Percentiles rank a stretch among this genome's conserved stretches.
These are phyloP conservation scores for Lasiosphaeria miniovina DNA, from an alignment of 495 filamentous ascomycete species.

Conservation along the genomic window DNA sequence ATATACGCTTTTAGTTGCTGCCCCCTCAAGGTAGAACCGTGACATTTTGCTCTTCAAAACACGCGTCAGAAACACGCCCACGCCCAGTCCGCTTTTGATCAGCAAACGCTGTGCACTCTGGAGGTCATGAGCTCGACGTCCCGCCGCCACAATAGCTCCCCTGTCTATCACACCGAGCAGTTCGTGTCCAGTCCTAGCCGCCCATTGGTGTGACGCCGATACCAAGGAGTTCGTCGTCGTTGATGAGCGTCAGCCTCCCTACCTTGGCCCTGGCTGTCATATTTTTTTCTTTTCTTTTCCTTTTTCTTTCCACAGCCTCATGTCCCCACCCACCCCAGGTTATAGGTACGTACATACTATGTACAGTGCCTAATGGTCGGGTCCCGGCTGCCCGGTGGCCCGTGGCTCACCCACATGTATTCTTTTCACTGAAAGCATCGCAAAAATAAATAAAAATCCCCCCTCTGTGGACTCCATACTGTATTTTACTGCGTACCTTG, in stretches of 20 bases:
- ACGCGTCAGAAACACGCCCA: background rate
- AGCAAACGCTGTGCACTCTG: no score
- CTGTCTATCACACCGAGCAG: conserved; percentile 19
- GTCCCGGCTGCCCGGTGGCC: no score
- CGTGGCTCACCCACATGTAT: no score
- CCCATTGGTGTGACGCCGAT: background rate
- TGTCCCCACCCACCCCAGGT: conserved; percentile 5
- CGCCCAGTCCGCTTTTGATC: background rate
- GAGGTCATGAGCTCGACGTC: conserved; percentile 19
- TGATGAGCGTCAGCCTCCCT: conserved; percentile 7
- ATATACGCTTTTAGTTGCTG: no score
- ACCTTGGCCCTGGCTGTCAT: background rate
- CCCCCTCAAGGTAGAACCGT: no score
- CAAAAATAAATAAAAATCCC: no score
- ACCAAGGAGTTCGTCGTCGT: conserved; percentile 3
- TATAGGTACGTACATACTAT: no score
- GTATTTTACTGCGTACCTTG: background rate
- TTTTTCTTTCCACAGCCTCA: conserved; percentile 14
- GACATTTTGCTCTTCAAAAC: no score
- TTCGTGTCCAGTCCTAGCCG: conserved; percentile 11
- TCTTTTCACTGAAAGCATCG: no score
- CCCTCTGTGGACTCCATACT: no score
- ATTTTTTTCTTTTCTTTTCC: background rate
- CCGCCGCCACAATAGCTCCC: conserved; percentile 3
- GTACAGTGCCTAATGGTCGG: no score